phyloP scores from a whole-genome alignment of 257 asterid genomes.

The Solanum lignicaule region DNA sequence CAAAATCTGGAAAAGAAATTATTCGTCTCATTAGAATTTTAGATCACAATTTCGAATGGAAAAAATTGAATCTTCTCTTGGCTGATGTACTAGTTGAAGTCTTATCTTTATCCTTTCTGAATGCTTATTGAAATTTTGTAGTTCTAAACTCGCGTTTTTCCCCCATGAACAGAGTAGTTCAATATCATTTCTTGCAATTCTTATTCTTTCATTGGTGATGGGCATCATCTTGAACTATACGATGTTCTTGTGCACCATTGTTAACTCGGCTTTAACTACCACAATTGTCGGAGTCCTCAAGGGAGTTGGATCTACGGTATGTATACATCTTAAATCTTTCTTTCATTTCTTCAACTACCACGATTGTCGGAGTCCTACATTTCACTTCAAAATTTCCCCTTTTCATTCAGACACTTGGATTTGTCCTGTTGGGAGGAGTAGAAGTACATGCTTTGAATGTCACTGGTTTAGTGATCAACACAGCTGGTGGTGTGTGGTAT shows the following conservation, averaged over 20 bases:
- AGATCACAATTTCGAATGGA: neutral
- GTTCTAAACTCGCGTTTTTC: neutral
- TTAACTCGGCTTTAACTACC: constrained; percentile 94
- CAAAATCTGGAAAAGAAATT: neutral
- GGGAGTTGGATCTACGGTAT: constrained; percentile 93
- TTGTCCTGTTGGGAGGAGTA: constrained; percentile 80
- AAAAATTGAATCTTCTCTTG: neutral
- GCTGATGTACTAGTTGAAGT: neutral
- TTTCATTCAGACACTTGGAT: constrained; percentile 58
- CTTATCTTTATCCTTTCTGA: neutral
- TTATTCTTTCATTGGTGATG: constrained; percentile 86
- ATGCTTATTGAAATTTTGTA: neutral
- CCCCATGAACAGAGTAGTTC: constrained; percentile 54
- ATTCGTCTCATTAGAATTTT: neutral
- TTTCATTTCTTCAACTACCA: neutral
- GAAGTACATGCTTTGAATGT: constrained; percentile 77
- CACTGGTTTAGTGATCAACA: constrained; percentile 76
- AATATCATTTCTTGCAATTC: constrained; percentile 43
- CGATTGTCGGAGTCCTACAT: neutral
- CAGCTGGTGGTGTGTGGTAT: constrained; percentile 91
- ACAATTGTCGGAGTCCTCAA: constrained; percentile 98
- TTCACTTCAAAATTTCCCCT: neutral
- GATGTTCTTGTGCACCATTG: constrained; percentile 95
- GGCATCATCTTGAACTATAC: constrained; percentile 88
- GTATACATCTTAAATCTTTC: constrained; percentile 1